Evolutionary conservation across 2,329 filamentous ascomycete genomes (phyloP).

Genomic region (Samsoniella hepiali): DNA sequence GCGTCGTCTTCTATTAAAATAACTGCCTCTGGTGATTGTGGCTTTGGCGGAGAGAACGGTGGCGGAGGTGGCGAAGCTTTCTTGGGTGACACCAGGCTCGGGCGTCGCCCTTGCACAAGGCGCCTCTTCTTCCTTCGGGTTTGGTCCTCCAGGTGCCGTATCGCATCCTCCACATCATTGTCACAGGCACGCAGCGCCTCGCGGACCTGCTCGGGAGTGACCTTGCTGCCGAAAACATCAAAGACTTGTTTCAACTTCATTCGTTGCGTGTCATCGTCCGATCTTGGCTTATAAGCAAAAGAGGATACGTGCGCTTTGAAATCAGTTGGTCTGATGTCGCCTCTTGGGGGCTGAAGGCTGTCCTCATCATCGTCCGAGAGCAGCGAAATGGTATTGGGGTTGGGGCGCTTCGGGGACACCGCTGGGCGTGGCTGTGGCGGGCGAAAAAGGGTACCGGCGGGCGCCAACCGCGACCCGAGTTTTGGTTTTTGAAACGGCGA

Average conservation of each 20-base stretch:
- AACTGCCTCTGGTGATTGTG: conserved; percentile 24
- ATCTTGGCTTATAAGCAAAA: conserved; percentile 48
- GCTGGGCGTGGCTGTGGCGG: conserved; percentile 36
- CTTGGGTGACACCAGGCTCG: conserved; percentile 23
- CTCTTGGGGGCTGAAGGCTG: conserved; percentile 48
- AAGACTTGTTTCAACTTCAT: conserved; percentile 36
- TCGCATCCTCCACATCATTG: conserved; percentile 36
- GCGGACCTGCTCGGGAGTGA: conserved; percentile 31
- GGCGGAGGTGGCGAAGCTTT: conserved; percentile 23
- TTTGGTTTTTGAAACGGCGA: conserved; percentile 61
- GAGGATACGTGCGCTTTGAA: conserved; percentile 42
- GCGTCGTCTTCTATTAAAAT: conserved; percentile 41
- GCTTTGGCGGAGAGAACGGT: conserved; percentile 5
- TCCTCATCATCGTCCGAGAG: conserved; percentile 52
- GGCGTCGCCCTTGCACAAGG: conserved; percentile 36
- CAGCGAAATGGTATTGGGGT: conserved; percentile 46
- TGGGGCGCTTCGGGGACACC: conserved; percentile 29
- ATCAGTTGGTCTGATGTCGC: conserved; percentile 60
- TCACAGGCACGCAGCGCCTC: conserved; percentile 33
- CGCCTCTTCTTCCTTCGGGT: conserved; percentile 32
- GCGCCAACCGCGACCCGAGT: conserved; percentile 63
- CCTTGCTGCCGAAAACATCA: conserved; percentile 33
- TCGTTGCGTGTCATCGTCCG: conserved; percentile 36
- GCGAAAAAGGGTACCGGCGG: conserved; percentile 69
- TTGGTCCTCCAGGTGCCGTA: conserved; percentile 30